Evolutionary conservation across 371 early-diverging fungal species (phyloP), one percentile per base, ranked within the genome.

Genomic region (Haplosporangium sp.): DNA sequence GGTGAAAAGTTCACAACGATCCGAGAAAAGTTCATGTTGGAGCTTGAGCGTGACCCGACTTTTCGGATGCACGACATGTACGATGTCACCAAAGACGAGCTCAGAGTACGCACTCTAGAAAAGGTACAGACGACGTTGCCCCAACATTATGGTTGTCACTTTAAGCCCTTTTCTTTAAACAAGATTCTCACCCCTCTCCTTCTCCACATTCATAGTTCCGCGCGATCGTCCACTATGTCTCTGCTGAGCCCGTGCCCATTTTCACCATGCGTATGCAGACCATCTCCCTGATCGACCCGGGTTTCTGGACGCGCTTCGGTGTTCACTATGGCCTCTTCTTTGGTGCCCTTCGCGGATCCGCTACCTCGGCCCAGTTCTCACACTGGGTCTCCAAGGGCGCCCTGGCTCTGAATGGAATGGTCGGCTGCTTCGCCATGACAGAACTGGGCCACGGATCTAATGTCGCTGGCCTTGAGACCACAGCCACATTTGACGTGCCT

Each of bases 371-470:
- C 12, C 97, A 96, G 84, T 85, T 96, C 55, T 86, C 89, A 6
- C 93, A 94, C 85, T 96, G 97, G 97, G 90, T 94, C 59, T 85
- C 89, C 62, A 93, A 92, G 85, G 96, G 97, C 48, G 96, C 96
- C 7, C 69, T 96, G 36, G 89, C 92, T 18, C 82, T 96, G 72
- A 88, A 90, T 63, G 91, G 92, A 50, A 87, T 96, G 80, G 83
- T 93, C 13, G 96, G 96, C 16, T 96, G 95, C 82, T 96, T 95
- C 73, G 95, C 93, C 58, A 95, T 95, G 95, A 96, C 95, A 7
- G 96, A 96, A 81, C 71, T 95, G 20, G 96, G 94, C 36, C 94
- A 93, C 77, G 95, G 95, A 3, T 95, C 96, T 38, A 96, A 97
- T 73, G 95, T 98, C 11, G 92, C 93, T 38, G 96, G 95, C 8